Evolutionary conservation across 1,139 yeast genomes (phyloP).

Genomic region (Barnettozyma hawaiiensis): DNA sequence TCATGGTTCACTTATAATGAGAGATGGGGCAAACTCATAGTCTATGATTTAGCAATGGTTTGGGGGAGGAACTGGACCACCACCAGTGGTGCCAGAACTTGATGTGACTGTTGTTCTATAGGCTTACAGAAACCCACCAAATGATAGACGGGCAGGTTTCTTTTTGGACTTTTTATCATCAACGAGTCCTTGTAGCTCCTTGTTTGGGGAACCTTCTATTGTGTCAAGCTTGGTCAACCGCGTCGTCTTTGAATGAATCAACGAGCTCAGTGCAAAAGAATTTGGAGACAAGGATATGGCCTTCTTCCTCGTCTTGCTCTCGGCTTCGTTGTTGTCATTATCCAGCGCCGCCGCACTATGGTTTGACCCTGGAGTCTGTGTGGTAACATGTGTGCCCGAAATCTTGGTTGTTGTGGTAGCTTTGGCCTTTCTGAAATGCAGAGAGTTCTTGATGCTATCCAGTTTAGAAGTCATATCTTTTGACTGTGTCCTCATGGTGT

Average conservation of each 20-base stretch:
- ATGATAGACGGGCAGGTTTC: neutral
- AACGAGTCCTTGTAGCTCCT: slow-evolving; percentile 3
- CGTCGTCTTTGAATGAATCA: slow-evolving; percentile 9
- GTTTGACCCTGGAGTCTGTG: slow-evolving; percentile 9
- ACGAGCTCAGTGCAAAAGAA: slow-evolving; percentile 19
- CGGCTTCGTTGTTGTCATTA: neutral
- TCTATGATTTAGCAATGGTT: slow-evolving; percentile 46
- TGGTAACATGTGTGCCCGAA: slow-evolving; percentile 7
- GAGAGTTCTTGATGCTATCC: slow-evolving; percentile 22
- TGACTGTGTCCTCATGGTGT: slow-evolving; percentile 26
- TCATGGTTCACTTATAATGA: slow-evolving; percentile 50
- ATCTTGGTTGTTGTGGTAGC: slow-evolving; percentile 14
- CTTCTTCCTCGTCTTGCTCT: slow-evolving; percentile 7
- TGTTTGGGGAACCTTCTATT: slow-evolving; percentile 23
- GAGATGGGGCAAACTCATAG: slow-evolving; percentile 45
- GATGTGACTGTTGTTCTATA: too few species aligned
- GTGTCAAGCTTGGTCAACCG: slow-evolving; percentile 13
- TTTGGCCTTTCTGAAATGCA: slow-evolving; percentile 12
- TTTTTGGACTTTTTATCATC: neutral
- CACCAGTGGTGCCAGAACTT: too few species aligned
- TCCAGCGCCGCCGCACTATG: neutral
- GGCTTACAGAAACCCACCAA: slow-evolving; percentile 2
- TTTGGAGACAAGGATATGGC: slow-evolving; percentile 23
- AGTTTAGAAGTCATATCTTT: slow-evolving; percentile 27
- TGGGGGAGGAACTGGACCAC: slow-evolving; percentile 26